Evolutionary conservation across 441 rosid genomes (phyloP), one percentile per base, ranked within the genome.

Genomic region (Erysimum pusillum): DNA sequence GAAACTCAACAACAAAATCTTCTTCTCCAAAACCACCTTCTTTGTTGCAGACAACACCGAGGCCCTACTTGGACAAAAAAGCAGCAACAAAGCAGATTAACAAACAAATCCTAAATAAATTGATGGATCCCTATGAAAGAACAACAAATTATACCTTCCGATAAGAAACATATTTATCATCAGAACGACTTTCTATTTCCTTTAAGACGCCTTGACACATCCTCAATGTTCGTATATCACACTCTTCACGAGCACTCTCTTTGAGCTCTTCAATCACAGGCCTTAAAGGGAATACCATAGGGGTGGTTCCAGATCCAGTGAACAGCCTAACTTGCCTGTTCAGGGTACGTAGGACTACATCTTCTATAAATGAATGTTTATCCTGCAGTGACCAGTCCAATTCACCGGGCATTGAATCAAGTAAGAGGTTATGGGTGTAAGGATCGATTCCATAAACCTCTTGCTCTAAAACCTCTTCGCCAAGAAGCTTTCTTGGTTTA

Each of bases 401-500:
- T 78, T 92, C 98, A 74, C 87, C 90, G 6, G 99, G 98, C 98
- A 96, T 94, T 66, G 99, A 96, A 82, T 96, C 99, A 75, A 96
- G 97, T 77, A 96, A 82, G 35, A 96, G 98, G 84, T 96, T 96
- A 71, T 96, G 97, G 22, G 98, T 92, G 80, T 89, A 94, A 20
- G 99, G 99, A 87, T 96, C 99, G 75, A 96, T 91, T 76, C 99
- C 99, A 87, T 96, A 96, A 59, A 96, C 99, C 85, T 96, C 99
- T 81, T 96, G 99, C 77, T 96, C 99, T 69, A 96, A 58, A 78
- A 96, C 99, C 83, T 94, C 94, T 74, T 85, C 82, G 52, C 98
- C 99, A 65, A 88, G 97, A 80, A 81, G 84, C 82, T 96, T 96
- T 78, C 99, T 87, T 67, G 98, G 99, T 80, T 91, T 94, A 69